These are phyloP conservation scores for Neohortaea acidophila DNA, from an alignment of 495 filamentous ascomycete species.

Conservation along the genomic window DNA sequence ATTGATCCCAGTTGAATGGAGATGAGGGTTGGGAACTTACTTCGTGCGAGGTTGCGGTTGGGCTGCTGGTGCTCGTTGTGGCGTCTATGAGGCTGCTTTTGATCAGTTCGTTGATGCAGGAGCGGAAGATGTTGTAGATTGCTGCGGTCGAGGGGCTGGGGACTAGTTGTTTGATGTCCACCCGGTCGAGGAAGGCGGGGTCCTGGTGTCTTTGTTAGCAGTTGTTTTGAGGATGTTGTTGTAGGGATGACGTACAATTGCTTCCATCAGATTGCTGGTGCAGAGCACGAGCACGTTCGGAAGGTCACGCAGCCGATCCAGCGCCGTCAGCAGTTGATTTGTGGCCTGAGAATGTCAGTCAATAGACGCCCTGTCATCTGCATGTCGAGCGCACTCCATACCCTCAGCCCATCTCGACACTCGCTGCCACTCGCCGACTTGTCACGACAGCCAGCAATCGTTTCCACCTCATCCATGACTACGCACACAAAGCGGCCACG, in stretches of 20 bases:
- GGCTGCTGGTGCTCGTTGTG: background rate
- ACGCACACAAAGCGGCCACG: constrained; percentile 34
- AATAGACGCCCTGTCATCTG: background rate
- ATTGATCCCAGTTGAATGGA: constrained; percentile 43
- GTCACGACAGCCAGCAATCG: constrained; percentile 33
- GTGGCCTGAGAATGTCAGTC: constrained; percentile 23
- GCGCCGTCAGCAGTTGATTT: constrained; percentile 29
- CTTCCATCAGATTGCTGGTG: constrained; percentile 35
- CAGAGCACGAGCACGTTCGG: constrained; percentile 37
- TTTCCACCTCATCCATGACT: constrained; percentile 43
- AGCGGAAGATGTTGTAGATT: constrained; percentile 38
- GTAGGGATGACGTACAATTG: constrained; percentile 5
- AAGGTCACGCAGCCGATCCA: constrained; percentile 23
- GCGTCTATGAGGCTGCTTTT: constrained; percentile 17
- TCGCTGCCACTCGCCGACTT: constrained; percentile 31
- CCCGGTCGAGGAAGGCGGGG: constrained; percentile 40
- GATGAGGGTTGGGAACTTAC: constrained; percentile 39
- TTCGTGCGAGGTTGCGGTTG: constrained; percentile 19
- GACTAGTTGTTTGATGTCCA: constrained; percentile 38
- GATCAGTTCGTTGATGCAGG: constrained; percentile 35
- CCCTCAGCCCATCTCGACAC: constrained; percentile 35
- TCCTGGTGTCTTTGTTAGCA: constrained; percentile 18
- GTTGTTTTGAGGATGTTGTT: background rate
- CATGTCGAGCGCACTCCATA: constrained; percentile 12
- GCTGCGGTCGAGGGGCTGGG: constrained; percentile 30